Conservation (phyloP, 2,329 filamentous ascomycete species). For the Septoria petroselini region DNA sequence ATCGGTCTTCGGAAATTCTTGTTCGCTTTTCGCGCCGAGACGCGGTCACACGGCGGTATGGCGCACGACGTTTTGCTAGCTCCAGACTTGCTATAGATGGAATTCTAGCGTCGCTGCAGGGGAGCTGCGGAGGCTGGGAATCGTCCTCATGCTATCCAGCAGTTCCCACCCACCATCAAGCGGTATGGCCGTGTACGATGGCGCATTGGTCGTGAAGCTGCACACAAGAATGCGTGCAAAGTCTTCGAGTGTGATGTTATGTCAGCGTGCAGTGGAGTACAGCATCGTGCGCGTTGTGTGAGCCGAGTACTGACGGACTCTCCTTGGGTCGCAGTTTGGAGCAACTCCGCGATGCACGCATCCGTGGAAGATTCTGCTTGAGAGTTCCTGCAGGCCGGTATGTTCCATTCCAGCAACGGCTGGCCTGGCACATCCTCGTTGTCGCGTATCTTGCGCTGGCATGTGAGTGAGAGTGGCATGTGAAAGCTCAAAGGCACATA, state of each 20-base stretch:
- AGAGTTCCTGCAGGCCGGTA: background rate
- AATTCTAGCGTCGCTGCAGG: conserved; percentile 6
- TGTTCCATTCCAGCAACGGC: background rate
- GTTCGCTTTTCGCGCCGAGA: conserved; percentile 14
- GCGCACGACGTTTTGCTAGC: conserved; percentile 13
- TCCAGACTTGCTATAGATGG: background rate
- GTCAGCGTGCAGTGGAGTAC: background rate
- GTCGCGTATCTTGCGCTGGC: background rate
- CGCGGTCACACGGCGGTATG: conserved; percentile 7
- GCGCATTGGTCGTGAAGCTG: conserved; percentile 4
- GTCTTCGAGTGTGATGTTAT: background rate
- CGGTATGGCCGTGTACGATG: conserved; percentile 3
- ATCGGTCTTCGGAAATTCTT: conserved; percentile 13
- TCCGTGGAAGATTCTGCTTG: conserved; percentile 6
- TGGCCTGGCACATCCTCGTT: too few species aligned
- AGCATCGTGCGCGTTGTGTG: too few species aligned
- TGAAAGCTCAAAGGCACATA: conserved; percentile 1
- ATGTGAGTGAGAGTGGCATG: too few species aligned
- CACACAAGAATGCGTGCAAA: too few species aligned
- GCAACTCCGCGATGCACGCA: background rate
- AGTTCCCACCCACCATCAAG: too few species aligned
- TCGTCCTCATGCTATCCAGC: background rate
- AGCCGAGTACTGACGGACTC: too few species aligned
- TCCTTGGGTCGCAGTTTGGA: too few species aligned
- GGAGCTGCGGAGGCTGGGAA: conserved; percentile 13